Percentiles rank a stretch among this genome's conserved stretches.
phyloP scores from a whole-genome alignment of 257 asterid genomes.

The Galeopsis tetrahit region DNA sequence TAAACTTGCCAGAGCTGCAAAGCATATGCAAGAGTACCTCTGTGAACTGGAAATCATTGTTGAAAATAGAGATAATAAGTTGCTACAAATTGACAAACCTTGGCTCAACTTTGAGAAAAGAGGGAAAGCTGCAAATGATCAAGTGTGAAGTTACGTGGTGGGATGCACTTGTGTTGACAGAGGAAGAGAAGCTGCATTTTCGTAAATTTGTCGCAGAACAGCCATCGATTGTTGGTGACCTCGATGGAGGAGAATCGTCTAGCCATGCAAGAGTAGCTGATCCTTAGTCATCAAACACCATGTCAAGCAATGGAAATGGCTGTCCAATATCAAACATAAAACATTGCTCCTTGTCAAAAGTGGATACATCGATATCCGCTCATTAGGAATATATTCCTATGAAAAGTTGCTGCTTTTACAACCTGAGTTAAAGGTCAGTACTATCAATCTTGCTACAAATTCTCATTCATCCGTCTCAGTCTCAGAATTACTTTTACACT shows the following conservation, averaged over 20 bases:
- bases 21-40: constrained; percentile 14
- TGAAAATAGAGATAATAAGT: not conserved
- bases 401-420: no score
- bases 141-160: constrained; percentile 23
- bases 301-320: not conserved
- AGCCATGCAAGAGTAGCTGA: not conserved
- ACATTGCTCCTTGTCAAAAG: not conserved
- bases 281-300: not conserved
- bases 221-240: not conserved
- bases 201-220: constrained; percentile 1
- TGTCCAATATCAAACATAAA: not conserved
- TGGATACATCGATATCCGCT: constrained; percentile 4
- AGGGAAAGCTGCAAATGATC: not conserved
- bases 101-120: not conserved
- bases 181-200: not conserved
- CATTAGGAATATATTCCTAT: not conserved
- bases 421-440: no score
- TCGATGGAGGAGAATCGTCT: constrained; percentile 17
- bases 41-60: constrained; percentile 23
- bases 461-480: no score
- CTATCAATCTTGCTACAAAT: no score
- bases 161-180: not conserved
- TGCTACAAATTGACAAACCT: constrained; percentile 7
- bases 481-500: no score
- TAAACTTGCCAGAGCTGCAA: constrained; percentile 28